A percentile compares a stretch with the other conserved stretches of the same genome.
Evolutionary conservation across 306 rosid species (phyloP).

Genomic region (Arachis hypogaea): DNA sequence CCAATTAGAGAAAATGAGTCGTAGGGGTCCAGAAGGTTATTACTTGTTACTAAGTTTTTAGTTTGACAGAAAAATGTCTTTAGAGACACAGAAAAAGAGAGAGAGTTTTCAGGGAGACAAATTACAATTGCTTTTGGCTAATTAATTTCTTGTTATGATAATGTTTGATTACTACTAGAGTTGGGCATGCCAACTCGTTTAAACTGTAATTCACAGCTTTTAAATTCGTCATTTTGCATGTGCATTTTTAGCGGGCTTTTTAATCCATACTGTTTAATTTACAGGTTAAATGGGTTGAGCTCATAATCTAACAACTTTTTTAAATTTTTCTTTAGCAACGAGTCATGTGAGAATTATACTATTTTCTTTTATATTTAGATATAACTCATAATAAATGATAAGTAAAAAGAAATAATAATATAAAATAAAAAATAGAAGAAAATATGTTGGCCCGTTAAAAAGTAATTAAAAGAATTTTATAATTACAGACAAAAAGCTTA

Average conservation of each 20-base stretch:
- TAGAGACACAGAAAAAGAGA: constrained; percentile 6
- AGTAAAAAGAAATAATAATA: too few relatives aligned
- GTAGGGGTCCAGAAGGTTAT: constrained; percentile 1
- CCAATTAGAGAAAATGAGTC: constrained; percentile 5
- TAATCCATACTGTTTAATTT: too few relatives aligned
- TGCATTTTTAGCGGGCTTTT: too few relatives aligned
- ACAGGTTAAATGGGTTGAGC: too few relatives aligned
- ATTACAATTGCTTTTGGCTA: not conserved
- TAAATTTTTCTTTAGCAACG: too few relatives aligned
- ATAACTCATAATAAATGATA: too few relatives aligned
- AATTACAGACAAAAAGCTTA: too few relatives aligned
- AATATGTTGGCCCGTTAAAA: not conserved
- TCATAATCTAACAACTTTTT: too few relatives aligned
- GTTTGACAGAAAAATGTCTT: not conserved
- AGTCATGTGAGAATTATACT: too few relatives aligned
- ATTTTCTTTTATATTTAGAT: too few relatives aligned
- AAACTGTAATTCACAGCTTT: not conserved
- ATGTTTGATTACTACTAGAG: not conserved
- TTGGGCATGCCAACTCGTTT: not conserved
- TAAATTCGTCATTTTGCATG: too few relatives aligned
- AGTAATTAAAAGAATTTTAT: too few relatives aligned
- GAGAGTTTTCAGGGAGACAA: constrained; percentile 34
- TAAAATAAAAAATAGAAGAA: not conserved
- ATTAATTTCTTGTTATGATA: not conserved
- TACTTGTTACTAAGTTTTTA: not conserved